Evolutionary conservation across 768 basidiomycete species (phyloP), one percentile per base, ranked within the genome.

Genomic region (Podaxis pistillaris): DNA sequence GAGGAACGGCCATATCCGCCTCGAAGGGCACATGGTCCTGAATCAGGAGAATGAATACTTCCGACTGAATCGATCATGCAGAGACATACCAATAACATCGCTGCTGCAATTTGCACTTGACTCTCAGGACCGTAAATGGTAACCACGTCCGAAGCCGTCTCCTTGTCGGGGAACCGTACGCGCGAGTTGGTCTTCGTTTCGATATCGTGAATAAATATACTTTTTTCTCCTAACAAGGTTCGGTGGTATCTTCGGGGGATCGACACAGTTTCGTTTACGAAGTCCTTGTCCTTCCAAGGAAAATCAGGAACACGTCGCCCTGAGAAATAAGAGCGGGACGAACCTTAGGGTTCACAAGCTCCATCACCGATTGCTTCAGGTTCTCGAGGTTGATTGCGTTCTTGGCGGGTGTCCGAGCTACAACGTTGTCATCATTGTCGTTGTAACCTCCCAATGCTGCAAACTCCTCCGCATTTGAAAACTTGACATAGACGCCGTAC

Each of bases 401-500:
- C 83, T 99, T 99, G 38, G 94, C 94, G 6, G 96, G 96, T 1
- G 96, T 99, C 56, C 96, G 84, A n/a, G 96, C 96, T 46, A 99
- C 86, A 55, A 99, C 96, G 70, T 99, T 99, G 76, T 99, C 96
- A 71, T 98, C 96, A 73, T 96, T 97, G 73, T 98, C 95, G 69
- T 90, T 88, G 73, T 96, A 96, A 4, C 96, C 96, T 28, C 96
- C 96, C 66, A 96, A 82, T 12, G 90, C 86, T 40, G 94, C 94
- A 74, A 96, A 97, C 73, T 98, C 96, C 68, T 98, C 96, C 11
- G 94, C 94, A 73, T 98, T 98, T 24, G 93, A 94, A 70, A 98
- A 99, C 76, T 98, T 98, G 75, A 99, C 96, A 76, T 98, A 98
- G 22, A 98, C 96, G n/a, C 96, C 96, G 67, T 91, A 97, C 73